Conservation (phyloP, 116 monocot species). For the Posidonia oceanica region DNA sequence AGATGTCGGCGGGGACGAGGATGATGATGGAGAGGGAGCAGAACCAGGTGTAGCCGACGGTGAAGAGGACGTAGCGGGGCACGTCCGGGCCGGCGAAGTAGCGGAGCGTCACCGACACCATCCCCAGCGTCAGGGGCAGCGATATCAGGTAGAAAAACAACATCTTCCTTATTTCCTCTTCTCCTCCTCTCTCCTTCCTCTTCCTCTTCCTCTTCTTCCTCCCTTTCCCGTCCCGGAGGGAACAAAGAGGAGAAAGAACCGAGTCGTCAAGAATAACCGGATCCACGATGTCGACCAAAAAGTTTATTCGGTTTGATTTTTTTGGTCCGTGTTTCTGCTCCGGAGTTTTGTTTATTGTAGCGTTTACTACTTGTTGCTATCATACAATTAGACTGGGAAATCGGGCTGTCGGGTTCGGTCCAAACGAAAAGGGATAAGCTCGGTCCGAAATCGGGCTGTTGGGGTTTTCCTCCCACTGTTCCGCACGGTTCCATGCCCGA, state of each 20-base stretch:
- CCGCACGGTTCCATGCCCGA: too few relatives aligned
- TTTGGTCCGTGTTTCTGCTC: too few relatives aligned
- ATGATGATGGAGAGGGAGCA: constrained; percentile 97
- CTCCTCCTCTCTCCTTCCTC: not conserved
- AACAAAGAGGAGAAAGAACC: too few relatives aligned
- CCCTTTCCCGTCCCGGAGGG: not conserved
- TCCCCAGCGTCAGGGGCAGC: constrained; percentile 80
- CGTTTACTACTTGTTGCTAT: too few relatives aligned
- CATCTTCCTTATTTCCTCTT: constrained; percentile 29
- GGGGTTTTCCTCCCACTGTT: too few relatives aligned
- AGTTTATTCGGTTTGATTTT: too few relatives aligned
- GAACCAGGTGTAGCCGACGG: constrained; percentile 98
- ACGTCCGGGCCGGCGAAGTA: constrained; percentile 93
- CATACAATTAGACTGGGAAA: too few relatives aligned
- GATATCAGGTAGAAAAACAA: constrained; percentile 97
- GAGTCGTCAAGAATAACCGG: not conserved
- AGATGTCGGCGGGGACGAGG: constrained; percentile 97
- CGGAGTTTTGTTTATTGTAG: too few relatives aligned
- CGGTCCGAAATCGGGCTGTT: too few relatives aligned
- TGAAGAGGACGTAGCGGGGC: constrained; percentile 74
- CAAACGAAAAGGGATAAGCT: too few relatives aligned
- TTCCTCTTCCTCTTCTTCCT: not conserved
- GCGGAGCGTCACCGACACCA: constrained; percentile 79
- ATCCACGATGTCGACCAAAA: not conserved
- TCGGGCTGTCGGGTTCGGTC: too few relatives aligned